Evolutionary conservation across 345 rosid genomes (phyloP).

Genomic region (Citrus hindsii): DNA sequence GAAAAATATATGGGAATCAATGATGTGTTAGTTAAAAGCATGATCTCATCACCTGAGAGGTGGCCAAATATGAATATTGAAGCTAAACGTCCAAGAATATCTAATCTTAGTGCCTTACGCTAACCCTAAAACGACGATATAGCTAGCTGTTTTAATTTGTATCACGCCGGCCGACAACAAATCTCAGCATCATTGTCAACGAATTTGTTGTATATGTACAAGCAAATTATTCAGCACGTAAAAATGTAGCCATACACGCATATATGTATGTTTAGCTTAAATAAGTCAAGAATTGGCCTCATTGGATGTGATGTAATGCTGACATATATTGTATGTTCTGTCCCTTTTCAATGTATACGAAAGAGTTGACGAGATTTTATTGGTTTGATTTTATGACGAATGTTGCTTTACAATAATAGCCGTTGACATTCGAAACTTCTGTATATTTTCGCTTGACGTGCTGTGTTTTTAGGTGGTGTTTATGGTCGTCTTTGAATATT

Average conservation of each 20-base stretch:
- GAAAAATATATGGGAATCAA: background rate
- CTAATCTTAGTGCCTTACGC: background rate
- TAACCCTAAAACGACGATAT: background rate
- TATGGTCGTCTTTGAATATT: background rate
- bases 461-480: background rate
- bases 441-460: background rate
- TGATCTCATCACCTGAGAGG: background rate
- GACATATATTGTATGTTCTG: background rate
- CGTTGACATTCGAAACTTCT: conserved; percentile 20
- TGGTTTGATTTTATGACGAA: background rate
- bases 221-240: background rate
- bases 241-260: background rate
- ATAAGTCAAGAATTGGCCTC: background rate
- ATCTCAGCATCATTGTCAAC: background rate
- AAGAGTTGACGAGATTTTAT: background rate
- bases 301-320: background rate
- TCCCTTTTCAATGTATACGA: background rate
- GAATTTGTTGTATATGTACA: too few species aligned
- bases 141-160: too few species aligned
- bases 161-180: background rate
- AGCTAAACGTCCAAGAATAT: background rate
- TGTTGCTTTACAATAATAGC: background rate
- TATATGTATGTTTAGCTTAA: background rate
- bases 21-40: background rate
- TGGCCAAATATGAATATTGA: background rate